Conservation (phyloP, 2,329 filamentous ascomycete genomes). For the Trichoderma atrobrunneum region DNA sequence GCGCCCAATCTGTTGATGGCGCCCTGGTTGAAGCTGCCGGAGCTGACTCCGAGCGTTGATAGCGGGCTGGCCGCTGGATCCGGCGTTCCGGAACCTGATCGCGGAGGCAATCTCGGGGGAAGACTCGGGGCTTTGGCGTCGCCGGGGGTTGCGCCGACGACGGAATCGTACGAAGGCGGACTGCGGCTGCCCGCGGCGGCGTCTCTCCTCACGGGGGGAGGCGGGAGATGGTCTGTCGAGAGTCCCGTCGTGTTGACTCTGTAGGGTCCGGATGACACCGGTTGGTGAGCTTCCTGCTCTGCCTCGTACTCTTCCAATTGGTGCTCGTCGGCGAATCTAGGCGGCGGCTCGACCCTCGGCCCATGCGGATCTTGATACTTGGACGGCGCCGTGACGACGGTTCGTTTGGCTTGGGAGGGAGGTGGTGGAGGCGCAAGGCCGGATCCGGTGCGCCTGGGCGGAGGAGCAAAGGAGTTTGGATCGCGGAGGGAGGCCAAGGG, state of each 20-base stretch:
- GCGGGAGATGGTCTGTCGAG: conserved; percentile 65
- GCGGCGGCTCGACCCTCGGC: conserved; percentile 6
- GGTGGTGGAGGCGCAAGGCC: conserved; percentile 35
- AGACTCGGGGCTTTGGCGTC: conserved; percentile 53
- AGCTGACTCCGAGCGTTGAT: conserved; percentile 31
- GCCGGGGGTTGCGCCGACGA: conserved; percentile 28
- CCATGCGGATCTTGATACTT: conserved; percentile 34
- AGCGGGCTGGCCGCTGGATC: conserved; percentile 19
- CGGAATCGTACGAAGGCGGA: conserved; percentile 32
- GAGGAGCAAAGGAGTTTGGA: conserved; percentile 74
- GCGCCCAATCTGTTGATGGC: conserved; percentile 66
- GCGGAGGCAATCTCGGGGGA: conserved; percentile 64
- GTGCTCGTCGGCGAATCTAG: conserved; percentile 13
- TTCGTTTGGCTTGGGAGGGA: conserved; percentile 25
- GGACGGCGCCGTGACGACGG: conserved; percentile 32
- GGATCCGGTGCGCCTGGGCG: conserved; percentile 59
- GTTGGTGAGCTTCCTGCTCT: conserved; percentile 40
- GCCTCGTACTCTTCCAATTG: conserved; percentile 6
- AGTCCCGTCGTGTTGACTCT: conserved; percentile 68
- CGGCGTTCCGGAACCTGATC: conserved; percentile 27
- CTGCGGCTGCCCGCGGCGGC: conserved; percentile 37
- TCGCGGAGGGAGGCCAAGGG: conserved; percentile 73
- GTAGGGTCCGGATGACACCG: conserved; percentile 58
- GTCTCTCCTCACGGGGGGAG: conserved; percentile 60
- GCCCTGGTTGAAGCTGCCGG: conserved; percentile 47